Evolutionary conservation across 805 yeast genomes (phyloP), one percentile per base, ranked within the genome.

Genomic region (Candida qinlingensis): DNA sequence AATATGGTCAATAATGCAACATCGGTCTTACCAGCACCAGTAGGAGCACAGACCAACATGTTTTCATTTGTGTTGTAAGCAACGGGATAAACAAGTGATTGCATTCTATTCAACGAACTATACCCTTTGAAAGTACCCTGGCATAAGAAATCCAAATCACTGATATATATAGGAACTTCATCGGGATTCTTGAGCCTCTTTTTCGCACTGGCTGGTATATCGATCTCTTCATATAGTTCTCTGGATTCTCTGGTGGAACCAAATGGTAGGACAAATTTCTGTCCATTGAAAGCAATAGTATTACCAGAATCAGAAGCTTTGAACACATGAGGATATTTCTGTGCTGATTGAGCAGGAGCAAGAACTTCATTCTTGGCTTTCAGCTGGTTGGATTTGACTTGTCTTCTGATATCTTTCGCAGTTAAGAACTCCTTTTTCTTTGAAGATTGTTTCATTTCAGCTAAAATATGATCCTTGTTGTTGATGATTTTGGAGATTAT

Each of bases 1-100:
- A 91, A 69, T 53, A 91, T 81, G 0, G 97, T 73, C 37, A 91
- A 69, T 50, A 91, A 67, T 0, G 97, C 97, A 29, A 91, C 92
- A 65, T 91, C 97, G 0, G 97, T 91, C 63, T 91, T 91, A 77
- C 97, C 97, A 6, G 97, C 96, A 75, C 97, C 97, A 0, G 97
- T 91, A 1, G 97, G 97, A 0, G 97, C 97, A 79, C 97, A 91
- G 5, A 91, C 89, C 44, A 91, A 71, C 96, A 94, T 87, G 61
- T 92, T 92, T 59, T 92, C 97, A 64, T 87, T 90, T 5, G 97
- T 85, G 47, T 85, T 81, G 64, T 92, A 94, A 0, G 96, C 98
- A 11, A 91, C 88, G 0, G 96, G 96, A 56, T 75, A 94, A 2
- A 92, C 95, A 52, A 94, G 72, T 13, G 96, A 85, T 67, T 92